Evolutionary conservation across 2,329 filamentous ascomycete genomes (phyloP).

Genomic region (Venturia aucupariae): DNA sequence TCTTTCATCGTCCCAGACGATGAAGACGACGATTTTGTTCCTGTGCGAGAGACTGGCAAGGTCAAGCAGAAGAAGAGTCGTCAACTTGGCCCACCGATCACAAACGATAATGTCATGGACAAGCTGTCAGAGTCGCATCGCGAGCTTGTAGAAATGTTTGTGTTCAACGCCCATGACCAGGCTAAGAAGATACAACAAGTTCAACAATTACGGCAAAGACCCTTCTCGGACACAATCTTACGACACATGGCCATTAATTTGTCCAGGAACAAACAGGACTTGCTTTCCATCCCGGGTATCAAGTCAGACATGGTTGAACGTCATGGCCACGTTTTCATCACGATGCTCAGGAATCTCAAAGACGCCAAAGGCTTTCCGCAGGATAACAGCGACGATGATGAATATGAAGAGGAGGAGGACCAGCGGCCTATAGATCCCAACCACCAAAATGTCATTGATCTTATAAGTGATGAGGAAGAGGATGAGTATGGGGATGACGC

Average conservation of each 20-base stretch:
- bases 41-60: slow-evolving; percentile 23
- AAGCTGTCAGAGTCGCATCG: slow-evolving; percentile 51
- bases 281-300: slow-evolving; percentile 56
- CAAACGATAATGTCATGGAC: slow-evolving; percentile 44
- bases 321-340: slow-evolving; percentile 53
- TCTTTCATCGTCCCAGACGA: slow-evolving; percentile 29
- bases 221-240: slow-evolving; percentile 61
- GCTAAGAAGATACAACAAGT: slow-evolving; percentile 54
- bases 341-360: slow-evolving; percentile 41
- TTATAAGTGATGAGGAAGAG: slow-evolving; percentile 16
- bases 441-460: slow-evolving; percentile 3
- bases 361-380: slow-evolving; percentile 21
- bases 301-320: slow-evolving; percentile 51
- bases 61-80: slow-evolving; percentile 29
- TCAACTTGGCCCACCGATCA: slow-evolving; percentile 49
- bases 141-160: slow-evolving; percentile 56
- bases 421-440: slow-evolving; percentile 7
- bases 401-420: slow-evolving; percentile 20
- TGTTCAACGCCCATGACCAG: slow-evolving; percentile 49
- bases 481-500: neutral
- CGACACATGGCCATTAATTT: slow-evolving; percentile 65
- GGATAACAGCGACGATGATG: slow-evolving; percentile 33
- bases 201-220: slow-evolving; percentile 46
- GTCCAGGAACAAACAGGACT: slow-evolving; percentile 51
- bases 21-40: slow-evolving; percentile 30